Evolutionary conservation across 2,329 filamentous ascomycete genomes (phyloP).

Genomic region (Shiraia sp.): DNA sequence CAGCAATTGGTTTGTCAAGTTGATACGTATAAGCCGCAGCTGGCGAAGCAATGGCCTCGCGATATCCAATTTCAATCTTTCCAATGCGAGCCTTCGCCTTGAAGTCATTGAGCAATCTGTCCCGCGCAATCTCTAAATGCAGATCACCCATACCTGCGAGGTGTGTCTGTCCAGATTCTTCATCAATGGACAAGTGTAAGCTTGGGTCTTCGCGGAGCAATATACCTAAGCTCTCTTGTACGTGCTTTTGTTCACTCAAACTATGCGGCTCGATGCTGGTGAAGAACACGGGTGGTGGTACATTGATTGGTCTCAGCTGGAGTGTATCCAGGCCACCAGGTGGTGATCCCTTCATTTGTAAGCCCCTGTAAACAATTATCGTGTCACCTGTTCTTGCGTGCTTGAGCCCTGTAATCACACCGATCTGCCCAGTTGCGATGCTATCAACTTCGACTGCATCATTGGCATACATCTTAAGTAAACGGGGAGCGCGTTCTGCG

Average conservation of each 20-base stretch:
- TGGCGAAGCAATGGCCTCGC: slow-evolving; percentile 71
- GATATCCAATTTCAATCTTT: slow-evolving; percentile 91
- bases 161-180: slow-evolving; percentile 90
- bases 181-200: slow-evolving; percentile 79
- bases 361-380: slow-evolving; percentile 71
- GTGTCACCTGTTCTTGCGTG: slow-evolving; percentile 93
- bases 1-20: slow-evolving; percentile 79
- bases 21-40: slow-evolving; percentile 63
- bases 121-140: slow-evolving; percentile 89
- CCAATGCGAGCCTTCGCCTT: slow-evolving; percentile 86
- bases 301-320: slow-evolving; percentile 83
- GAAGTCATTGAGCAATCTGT: slow-evolving; percentile 85
- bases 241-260: slow-evolving; percentile 75
- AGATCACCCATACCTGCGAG: slow-evolving; percentile 96
- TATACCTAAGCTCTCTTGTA: slow-evolving; percentile 75
- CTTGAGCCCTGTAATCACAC: slow-evolving; percentile 88
- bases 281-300: slow-evolving; percentile 94
- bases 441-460: slow-evolving; percentile 83
- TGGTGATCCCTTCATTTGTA: slow-evolving; percentile 64
- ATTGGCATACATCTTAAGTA: slow-evolving; percentile 87
- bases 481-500: slow-evolving; percentile 77
- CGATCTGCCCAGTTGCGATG: slow-evolving; percentile 86
- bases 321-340: slow-evolving; percentile 71
- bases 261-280: slow-evolving; percentile 86
- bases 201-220: slow-evolving; percentile 91